Conservation (phyloP, 2,329 filamentous ascomycete species). For the Pseudogymnoascus sp. region DNA sequence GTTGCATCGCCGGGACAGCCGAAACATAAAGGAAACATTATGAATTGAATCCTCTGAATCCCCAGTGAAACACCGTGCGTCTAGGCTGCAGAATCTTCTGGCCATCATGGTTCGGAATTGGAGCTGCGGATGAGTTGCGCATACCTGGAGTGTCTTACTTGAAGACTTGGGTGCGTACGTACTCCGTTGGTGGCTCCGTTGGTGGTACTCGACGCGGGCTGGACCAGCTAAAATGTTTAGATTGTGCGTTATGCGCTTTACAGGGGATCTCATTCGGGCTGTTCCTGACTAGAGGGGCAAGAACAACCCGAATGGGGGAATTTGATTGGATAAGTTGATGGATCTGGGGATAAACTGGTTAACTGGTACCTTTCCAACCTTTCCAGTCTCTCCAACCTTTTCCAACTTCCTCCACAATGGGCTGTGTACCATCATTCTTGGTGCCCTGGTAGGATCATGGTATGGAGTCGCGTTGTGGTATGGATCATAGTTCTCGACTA, state of each 20-base stretch:
- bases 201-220: not conserved
- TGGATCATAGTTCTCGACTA: not conserved
- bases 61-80: not conserved
- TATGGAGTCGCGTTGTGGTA: not conserved
- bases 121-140: not conserved
- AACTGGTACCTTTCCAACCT: not conserved
- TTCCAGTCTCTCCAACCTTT: not conserved
- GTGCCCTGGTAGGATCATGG: not conserved
- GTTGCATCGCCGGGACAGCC: not conserved
- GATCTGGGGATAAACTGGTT: not conserved
- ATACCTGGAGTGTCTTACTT: not conserved
- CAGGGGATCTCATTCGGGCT: not conserved
- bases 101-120: not conserved
- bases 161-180: not conserved
- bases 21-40: not conserved
- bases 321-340: not conserved
- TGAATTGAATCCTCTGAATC: not conserved
- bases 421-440: not conserved
- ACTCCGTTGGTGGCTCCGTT: not conserved
- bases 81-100: not conserved
- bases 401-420: not conserved
- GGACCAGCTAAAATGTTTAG: not conserved
- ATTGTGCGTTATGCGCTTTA: slow-evolving; percentile 3
- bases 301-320: not conserved
- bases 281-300: slow-evolving; percentile 1